Base-by-base conservation (phyloP, 768 basidiomycete species). In the Boletus reticulatus region DNA sequence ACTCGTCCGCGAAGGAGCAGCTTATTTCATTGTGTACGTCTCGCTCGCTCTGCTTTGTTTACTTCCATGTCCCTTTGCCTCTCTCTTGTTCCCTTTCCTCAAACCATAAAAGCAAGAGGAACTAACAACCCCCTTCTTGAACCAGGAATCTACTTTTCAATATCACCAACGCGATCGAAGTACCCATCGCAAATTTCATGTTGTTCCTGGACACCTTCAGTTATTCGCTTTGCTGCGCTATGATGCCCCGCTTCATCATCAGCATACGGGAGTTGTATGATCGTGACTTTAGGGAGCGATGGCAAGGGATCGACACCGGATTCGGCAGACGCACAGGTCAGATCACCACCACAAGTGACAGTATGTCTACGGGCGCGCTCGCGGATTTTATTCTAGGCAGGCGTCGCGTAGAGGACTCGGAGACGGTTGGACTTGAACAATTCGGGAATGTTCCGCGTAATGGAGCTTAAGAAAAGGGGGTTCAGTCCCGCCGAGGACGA, bases 181-280 rank as follows among this genome's bases (percentile, higher is more conserved):
- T 13, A 37, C 36, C 16, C 4, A 37, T 37, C 16, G 36, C 4
- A 19, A 4, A 34, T 27, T 9, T 53, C 19, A 36, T n/a, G 39
- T 1, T 20, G 14, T 9, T 53, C 32, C 9, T 29, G 27, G 27
- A 29, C 9, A 29, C 27, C 27, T 2, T 29, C 9, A 29, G 27
- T 11, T 58, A 58, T 41, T 24, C 57, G 13, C 36, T 46, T 29
- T 29, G 46, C 6, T 53, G 39, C 13, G 39, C 34, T 16, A n/a
- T 57, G 6, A 53, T 62, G 27, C 59, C 59, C 7, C 54, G 62
- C 7, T 64, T 64, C 43, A 52, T 64, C 47, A 52, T 65, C 4
- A 42, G 24, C 29, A 39, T 64, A 17, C 57, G 63, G 19, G 55
- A 50, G 8, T 8, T 55, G 34, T 55, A 45, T 32, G 50, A 56